phyloP scores from a whole-genome alignment of 2,329 filamentous ascomycete genomes.

The Neofusicoccum laricinum region DNA sequence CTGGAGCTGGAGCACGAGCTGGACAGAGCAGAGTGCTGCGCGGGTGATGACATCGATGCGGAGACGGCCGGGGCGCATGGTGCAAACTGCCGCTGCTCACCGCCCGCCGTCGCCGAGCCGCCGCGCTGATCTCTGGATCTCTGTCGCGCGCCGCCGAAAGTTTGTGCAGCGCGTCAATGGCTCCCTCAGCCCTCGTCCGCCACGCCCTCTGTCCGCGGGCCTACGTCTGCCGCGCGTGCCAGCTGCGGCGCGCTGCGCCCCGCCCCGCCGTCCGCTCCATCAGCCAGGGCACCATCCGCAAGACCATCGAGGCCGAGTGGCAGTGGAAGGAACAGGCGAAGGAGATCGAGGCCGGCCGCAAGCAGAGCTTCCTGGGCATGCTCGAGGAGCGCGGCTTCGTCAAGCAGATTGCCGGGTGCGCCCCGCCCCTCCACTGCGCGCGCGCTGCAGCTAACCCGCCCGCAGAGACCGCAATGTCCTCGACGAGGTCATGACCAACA shows the following conservation, averaged over 20 bases:
- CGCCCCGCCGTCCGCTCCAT: conserved; percentile 20
- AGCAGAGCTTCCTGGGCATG: conserved; percentile 55
- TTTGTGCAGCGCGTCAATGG: conserved; percentile 18
- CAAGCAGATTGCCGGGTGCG: conserved; percentile 72
- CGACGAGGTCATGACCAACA: conserved; percentile 61
- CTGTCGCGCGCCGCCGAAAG: neutral
- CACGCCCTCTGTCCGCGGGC: conserved; percentile 23
- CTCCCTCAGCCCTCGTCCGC: conserved; percentile 12
- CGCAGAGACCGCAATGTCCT: conserved; percentile 51
- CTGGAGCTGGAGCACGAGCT: neutral
- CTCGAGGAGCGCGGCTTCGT: conserved; percentile 71
- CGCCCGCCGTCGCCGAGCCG: neutral
- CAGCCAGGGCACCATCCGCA: conserved; percentile 22
- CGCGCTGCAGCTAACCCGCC: conserved; percentile 12
- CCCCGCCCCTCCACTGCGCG: conserved; percentile 6
- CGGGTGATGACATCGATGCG: neutral
- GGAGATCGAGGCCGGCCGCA: conserved; percentile 27
- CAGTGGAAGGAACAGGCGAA: conserved; percentile 25
- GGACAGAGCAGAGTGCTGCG: neutral
- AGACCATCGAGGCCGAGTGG: conserved; percentile 23
- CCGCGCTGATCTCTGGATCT: neutral
- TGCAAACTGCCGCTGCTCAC: neutral
- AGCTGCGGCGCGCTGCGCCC: conserved; percentile 13
- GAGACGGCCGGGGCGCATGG: neutral
- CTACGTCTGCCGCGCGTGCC: conserved; percentile 29